Conservation (phyloP, 352 stramenopile species). For the Stramenopiles sp. region DNA sequence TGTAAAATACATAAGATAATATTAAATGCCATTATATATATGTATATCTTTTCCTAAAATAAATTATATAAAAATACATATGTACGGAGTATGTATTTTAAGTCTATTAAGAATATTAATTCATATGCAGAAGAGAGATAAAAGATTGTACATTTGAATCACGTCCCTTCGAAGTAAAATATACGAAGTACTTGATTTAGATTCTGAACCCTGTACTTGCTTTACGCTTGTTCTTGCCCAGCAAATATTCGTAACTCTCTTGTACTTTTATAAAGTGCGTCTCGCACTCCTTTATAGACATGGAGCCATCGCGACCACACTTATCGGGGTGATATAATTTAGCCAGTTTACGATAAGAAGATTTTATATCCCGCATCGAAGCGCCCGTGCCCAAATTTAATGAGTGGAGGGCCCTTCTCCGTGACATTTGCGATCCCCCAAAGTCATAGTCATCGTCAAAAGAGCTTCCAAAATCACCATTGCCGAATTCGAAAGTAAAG, state of each 20-base stretch:
- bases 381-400: neutral
- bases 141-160: no score
- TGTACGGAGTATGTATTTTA: no score
- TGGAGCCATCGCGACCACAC: neutral
- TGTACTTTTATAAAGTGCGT: conserved; percentile 2
- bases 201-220: neutral
- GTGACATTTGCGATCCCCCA: neutral
- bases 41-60: no score
- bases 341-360: neutral
- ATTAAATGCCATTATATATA: no score
- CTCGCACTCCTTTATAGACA: neutral
- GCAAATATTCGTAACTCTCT: conserved; percentile 3
- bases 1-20: no score
- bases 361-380: neutral
- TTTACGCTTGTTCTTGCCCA: neutral
- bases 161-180: no score
- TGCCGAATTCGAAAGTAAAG: neutral
- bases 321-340: conserved; percentile 8
- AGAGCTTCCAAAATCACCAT: neutral
- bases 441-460: neutral
- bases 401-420: neutral
- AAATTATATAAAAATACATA: no score
- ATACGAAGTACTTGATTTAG: no score
- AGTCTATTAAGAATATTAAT: no score
- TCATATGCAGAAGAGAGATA: no score